These are phyloP conservation scores for Ajuga reptans DNA, from an alignment of 305 asterid species.

Conservation along the genomic window DNA sequence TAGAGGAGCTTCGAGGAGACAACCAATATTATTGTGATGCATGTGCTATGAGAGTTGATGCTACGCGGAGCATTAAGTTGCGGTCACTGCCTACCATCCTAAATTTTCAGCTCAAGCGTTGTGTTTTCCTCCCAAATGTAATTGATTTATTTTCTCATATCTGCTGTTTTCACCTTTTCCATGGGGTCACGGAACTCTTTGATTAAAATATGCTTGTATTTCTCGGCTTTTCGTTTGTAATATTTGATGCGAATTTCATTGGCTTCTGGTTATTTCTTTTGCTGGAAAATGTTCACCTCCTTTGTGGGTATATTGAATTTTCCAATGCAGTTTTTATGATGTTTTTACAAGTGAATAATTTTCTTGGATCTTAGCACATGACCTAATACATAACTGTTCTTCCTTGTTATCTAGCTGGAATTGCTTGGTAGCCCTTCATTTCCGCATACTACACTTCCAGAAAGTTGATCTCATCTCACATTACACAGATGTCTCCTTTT, in stretches of 20 bases:
- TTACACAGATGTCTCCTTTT: neutral
- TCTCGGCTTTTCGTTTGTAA: constrained; percentile 1
- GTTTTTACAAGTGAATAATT: constrained; percentile 15
- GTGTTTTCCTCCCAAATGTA: constrained; percentile 97
- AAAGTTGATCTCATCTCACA: constrained; percentile 14
- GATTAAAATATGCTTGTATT: neutral
- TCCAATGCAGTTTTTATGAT: neutral
- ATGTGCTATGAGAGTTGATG: constrained; percentile 87
- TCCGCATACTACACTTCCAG: neutral
- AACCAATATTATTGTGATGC: constrained; percentile 83
- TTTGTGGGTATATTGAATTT: neutral
- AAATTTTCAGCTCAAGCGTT: constrained; percentile 96
- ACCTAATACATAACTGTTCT: neutral
- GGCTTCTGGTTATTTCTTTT: constrained; percentile 4
- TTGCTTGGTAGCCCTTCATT: constrained; percentile 13
- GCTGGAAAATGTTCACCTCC: constrained; percentile 2
- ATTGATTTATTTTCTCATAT: constrained; percentile 19
- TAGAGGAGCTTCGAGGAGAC: constrained; percentile 93
- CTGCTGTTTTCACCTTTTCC: constrained; percentile 3
- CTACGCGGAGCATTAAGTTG: constrained; percentile 89
- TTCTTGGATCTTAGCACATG: neutral
- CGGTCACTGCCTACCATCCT: constrained; percentile 87
- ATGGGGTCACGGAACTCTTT: neutral
- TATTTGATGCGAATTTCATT: neutral
- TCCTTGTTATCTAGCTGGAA: constrained; percentile 12